Base-by-base conservation (phyloP, 2,329 filamentous ascomycete genomes). In the Ophiobolus disseminans region DNA sequence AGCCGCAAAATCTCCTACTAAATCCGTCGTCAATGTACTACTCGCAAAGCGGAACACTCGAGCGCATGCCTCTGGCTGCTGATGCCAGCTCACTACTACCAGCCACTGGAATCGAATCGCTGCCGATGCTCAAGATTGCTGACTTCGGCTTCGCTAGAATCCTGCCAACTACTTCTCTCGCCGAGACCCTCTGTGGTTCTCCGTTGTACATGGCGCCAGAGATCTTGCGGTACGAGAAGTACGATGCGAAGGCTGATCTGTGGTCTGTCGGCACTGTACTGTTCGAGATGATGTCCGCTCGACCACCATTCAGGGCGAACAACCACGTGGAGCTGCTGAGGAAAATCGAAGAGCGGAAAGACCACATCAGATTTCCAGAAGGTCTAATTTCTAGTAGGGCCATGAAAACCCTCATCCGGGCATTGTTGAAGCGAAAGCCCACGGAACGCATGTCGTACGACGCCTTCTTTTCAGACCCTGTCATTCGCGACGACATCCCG, bases 181-280 rank as follows among this genome's bases (percentile, higher is more conserved):
- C 94, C 9, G 94, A 99, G 72, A 99, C 94, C 0, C 84, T 99
- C 0, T 99, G 94, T 73, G 94, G 94, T 14, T 97, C 94, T 10
- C 94, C 94, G 8, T 79, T 99, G 20, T 99, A 99, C 77, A 99
- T 99, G 94, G 94, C 94, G 0, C 94, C 94, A 3, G 94, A 99
- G 76, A 99, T 99, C 57, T 80, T 99, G 54, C 87, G 92, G 50
- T 99, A 97, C 66, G 92, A 99, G 73, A 93, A 93, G 67, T 99
- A 99, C 73, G 93, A 96, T 76, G 91, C 93, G 56, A 96, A 96
- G 74, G 93, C 92, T 37, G 94, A 99, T 76, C 78, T 99, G 25
- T 99, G 94, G 94, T 99, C 94, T 17, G 91, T 97, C 25, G 94
- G 94, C 40, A 96, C 94, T 14, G 94, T 99, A 7, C 78, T 96